Percentiles rank a stretch among this genome's conserved stretches.
These are phyloP conservation scores for Apiospora saccharicola DNA, from an alignment of 2,329 filamentous ascomycete species.

Conservation along the genomic window DNA sequence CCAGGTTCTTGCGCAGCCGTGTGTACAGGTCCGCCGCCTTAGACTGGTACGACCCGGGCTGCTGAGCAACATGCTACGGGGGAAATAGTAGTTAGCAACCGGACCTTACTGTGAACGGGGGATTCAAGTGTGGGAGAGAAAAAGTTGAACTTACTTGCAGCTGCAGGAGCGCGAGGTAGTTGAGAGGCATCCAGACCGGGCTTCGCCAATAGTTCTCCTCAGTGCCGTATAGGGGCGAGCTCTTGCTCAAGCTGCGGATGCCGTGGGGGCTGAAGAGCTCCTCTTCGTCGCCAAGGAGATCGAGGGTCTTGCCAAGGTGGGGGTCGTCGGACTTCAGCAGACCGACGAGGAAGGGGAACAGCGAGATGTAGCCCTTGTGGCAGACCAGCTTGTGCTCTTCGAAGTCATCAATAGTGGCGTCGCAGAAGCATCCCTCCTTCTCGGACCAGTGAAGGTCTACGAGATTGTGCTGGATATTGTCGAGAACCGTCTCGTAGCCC, in stretches of 20 bases:
- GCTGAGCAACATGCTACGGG: conserved; percentile 67
- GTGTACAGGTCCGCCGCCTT: conserved; percentile 79
- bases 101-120: not conserved
- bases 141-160: conserved; percentile 67
- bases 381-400: conserved; percentile 91
- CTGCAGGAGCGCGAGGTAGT: conserved; percentile 84
- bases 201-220: conserved; percentile 97
- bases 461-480: conserved; percentile 84
- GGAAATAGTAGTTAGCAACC: conserved; percentile 28
- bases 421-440: conserved; percentile 83
- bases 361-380: conserved; percentile 94
- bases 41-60: conserved; percentile 71
- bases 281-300: conserved; percentile 80
- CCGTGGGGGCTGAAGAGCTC: conserved; percentile 91
- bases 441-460: conserved; percentile 94
- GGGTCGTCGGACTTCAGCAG: conserved; percentile 77
- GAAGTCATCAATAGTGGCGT: conserved; percentile 93
- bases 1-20: conserved; percentile 80
- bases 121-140: not conserved
- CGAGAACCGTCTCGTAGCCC: conserved; percentile 74
- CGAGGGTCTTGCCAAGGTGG: conserved; percentile 76
- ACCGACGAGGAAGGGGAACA: conserved; percentile 91
- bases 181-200: conserved; percentile 95
- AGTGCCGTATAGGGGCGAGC: conserved; percentile 83
- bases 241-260: conserved; percentile 87